These are phyloP conservation scores for Stemphylium vesicarium DNA, from an alignment of 2,329 filamentous ascomycete genomes.

Conservation along the genomic window DNA sequence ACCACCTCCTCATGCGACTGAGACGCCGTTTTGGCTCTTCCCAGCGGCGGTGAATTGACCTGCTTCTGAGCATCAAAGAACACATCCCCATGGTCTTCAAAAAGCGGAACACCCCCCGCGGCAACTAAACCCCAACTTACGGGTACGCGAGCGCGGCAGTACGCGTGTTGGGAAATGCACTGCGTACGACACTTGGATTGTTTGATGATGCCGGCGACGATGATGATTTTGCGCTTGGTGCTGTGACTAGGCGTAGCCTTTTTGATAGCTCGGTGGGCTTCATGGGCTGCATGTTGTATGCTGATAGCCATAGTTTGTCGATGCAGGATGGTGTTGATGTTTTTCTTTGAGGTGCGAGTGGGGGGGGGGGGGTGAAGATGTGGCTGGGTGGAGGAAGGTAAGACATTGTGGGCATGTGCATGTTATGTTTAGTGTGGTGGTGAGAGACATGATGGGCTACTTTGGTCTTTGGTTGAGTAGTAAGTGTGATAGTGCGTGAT, in stretches of 20 bases:
- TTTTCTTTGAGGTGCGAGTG: not conserved
- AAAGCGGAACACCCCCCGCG: not conserved
- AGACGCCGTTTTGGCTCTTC: not conserved
- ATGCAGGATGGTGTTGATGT: not conserved
- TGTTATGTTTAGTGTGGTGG: constrained; percentile 11
- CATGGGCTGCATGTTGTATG: not conserved
- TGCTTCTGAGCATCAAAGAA: not conserved
- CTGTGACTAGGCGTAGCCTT: not conserved
- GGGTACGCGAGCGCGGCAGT: constrained; percentile 2
- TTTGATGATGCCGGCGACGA: not conserved
- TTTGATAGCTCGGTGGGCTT: not conserved
- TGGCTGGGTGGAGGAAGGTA: constrained; percentile 16
- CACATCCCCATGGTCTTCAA: constrained; percentile 1
- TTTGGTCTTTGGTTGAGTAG: too few species aligned
- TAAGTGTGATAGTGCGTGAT: too few species aligned
- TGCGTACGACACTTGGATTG: not conserved
- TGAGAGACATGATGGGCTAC: too few species aligned
- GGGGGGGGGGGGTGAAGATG: not conserved
- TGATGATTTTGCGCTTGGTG: not conserved
- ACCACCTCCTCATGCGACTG: not conserved
- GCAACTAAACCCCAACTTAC: not conserved
- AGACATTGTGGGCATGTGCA: constrained; percentile 23
- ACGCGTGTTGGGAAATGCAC: constrained; percentile 2
- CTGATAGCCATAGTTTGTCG: constrained; percentile 1
- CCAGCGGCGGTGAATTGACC: too few species aligned